Conservation (phyloP, 2,329 filamentous ascomycete genomes). For the Ophiosphaerella korrae region DNA sequence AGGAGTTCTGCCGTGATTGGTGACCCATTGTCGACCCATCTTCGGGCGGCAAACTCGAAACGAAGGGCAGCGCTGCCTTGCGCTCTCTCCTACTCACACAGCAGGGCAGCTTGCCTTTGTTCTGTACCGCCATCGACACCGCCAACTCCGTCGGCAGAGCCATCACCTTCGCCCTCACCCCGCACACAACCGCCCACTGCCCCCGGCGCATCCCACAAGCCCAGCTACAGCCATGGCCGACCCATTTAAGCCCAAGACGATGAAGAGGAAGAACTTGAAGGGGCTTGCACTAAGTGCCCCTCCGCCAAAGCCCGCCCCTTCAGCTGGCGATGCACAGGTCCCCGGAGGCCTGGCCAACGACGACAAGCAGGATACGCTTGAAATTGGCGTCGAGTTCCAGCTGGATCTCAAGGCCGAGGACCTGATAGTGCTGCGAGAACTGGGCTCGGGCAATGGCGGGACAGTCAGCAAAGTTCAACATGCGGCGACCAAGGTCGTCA, state of each 20-base stretch:
- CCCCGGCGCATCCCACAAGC: slow-evolving; percentile 18
- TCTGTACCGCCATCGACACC: slow-evolving; percentile 1
- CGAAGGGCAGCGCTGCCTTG: slow-evolving; percentile 26
- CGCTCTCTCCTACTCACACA: slow-evolving; percentile 9
- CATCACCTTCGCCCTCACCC: slow-evolving; percentile 3
- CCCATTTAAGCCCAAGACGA: slow-evolving; percentile 70
- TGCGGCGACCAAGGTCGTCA: slow-evolving; percentile 89
- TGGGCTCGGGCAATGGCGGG: slow-evolving; percentile 94
- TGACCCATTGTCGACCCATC: slow-evolving; percentile 40
- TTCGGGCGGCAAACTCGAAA: slow-evolving; percentile 46
- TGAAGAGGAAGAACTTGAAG: slow-evolving; percentile 99
- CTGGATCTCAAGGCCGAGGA: slow-evolving; percentile 91
- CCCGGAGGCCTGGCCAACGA: slow-evolving; percentile 65
- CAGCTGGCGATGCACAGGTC: slow-evolving; percentile 70
- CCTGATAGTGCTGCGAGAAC: slow-evolving; percentile 88
- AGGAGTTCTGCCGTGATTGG: slow-evolving; percentile 43
- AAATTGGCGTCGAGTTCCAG: slow-evolving; percentile 98
- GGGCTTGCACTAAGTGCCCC: slow-evolving; percentile 85
- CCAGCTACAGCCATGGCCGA: slow-evolving; percentile 58
- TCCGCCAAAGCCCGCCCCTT: slow-evolving; percentile 71
- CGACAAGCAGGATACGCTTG: slow-evolving; percentile 72
- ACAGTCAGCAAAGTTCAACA: slow-evolving; percentile 99
- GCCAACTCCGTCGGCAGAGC: background rate
- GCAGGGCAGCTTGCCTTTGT: slow-evolving; percentile 14
- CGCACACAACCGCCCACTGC: slow-evolving; percentile 12